Conservation (phyloP, 352 stramenopile genomes). For the Pseudoperonospora humuli region DNA sequence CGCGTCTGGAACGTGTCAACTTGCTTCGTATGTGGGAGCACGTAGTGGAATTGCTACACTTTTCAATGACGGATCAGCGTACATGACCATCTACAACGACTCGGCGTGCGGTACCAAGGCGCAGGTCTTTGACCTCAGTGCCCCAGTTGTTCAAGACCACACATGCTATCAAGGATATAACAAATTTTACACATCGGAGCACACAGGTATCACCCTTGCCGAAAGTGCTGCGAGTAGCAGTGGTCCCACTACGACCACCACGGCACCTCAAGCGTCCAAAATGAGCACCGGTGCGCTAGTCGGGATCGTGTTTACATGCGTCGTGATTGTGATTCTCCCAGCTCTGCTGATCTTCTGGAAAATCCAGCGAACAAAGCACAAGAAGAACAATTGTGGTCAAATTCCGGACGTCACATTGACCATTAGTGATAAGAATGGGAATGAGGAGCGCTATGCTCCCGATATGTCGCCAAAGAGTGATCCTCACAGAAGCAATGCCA, state of each 20-base stretch:
- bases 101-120: constrained; percentile 22
- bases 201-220: constrained; percentile 6
- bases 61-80: constrained; percentile 28
- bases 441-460: constrained; percentile 18
- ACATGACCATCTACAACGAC: constrained; percentile 38
- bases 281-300: constrained; percentile 18
- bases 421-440: constrained; percentile 23
- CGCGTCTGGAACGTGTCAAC: constrained; percentile 27
- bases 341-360: constrained; percentile 22
- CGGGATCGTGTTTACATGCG: constrained; percentile 24
- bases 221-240: constrained; percentile 3
- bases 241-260: constrained; percentile 5
- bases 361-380: constrained; percentile 13
- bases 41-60: constrained; percentile 29
- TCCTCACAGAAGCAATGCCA: constrained; percentile 11
- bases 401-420: constrained; percentile 17
- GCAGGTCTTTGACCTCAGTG: constrained; percentile 23
- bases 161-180: constrained; percentile 24
- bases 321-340: constrained; percentile 22
- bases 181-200: constrained; percentile 29
- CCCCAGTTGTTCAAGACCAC: constrained; percentile 16
- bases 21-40: constrained; percentile 25
- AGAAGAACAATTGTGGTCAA: constrained; percentile 5
- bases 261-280: constrained; percentile 9
- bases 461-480: constrained; percentile 23